phyloP scores from a whole-genome alignment of 2,329 filamentous ascomycete species.

The Truncatella angustata region DNA sequence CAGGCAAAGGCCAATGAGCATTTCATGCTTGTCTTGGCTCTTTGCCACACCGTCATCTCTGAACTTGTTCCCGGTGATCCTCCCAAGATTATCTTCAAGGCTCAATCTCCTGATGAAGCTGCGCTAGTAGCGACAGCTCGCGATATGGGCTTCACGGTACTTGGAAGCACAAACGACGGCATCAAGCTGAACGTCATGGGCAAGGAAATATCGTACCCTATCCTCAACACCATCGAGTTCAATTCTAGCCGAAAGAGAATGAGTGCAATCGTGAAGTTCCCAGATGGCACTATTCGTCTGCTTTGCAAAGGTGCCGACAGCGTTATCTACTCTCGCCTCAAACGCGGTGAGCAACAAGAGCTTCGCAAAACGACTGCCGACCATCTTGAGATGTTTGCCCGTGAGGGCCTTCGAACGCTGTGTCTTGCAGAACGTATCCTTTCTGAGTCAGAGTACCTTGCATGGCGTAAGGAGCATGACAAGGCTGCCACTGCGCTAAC shows the following conservation, averaged over 20 bases:
- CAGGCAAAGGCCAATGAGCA: conserved; percentile 78
- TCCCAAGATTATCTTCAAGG: conserved; percentile 91
- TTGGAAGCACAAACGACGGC: conserved; percentile 75
- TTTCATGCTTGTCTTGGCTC: conserved; percentile 91
- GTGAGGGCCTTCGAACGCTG: conserved; percentile 90
- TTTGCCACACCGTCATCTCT: conserved; percentile 96
- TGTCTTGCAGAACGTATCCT: conserved; percentile 87
- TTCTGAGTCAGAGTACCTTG: conserved; percentile 76
- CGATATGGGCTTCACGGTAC: conserved; percentile 91
- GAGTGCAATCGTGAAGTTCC: conserved; percentile 96
- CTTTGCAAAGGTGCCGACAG: conserved; percentile 98
- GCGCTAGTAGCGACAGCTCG: conserved; percentile 91
- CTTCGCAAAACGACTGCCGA: conserved; percentile 82
- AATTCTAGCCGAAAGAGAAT: conserved; percentile 96
- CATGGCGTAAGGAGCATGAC: conserved; percentile 86
- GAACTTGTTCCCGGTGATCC: conserved; percentile 87
- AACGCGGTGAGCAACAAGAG: conserved; percentile 80
- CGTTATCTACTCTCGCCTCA: conserved; percentile 90
- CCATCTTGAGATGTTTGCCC: conserved; percentile 94
- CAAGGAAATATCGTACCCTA: conserved; percentile 77
- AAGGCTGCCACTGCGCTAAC: conserved; percentile 79
- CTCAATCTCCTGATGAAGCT: conserved; percentile 94
- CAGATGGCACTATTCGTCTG: conserved; percentile 81
- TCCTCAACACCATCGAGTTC: conserved; percentile 95
- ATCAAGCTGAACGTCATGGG: conserved; percentile 86